Base-by-base conservation (phyloP, 768 basidiomycete genomes). In the Sporobolomyces pararoseus region DNA sequence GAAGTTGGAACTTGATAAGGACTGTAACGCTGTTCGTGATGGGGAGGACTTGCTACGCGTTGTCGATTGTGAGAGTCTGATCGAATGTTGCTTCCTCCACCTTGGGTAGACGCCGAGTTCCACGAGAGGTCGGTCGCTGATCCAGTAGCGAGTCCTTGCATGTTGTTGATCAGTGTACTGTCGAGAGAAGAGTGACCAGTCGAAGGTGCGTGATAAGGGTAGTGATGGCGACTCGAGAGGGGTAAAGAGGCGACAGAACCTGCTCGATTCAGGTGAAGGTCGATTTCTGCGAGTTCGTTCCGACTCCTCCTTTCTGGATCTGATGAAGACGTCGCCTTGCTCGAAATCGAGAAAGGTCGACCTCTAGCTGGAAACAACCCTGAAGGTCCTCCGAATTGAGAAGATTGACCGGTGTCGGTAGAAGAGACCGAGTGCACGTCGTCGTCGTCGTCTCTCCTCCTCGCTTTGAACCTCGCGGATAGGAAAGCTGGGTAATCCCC, bases 351-450 rank as follows among this genome's bases (percentile, higher is more conserved):
- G 55, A 72, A 75, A 4, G 75, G 52, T 34, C 76, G 50, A 10
- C 72, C 68, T 14, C 68, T 65, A 0, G 52, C 35, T 16, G 69
- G 51, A 51, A 70, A 70, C 1, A 60, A 32, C 17, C 69, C 69
- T 51, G 42, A 61, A 13, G 59, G 59, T 34, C 59, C 59, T 4
- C 44, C 61, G 47, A 31, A 46, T 29, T 69, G 69, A 32, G 70
- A 67, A 39, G 72, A 70, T 77, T 86, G 89, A 73, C 88, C 88
- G 35, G 92, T 82, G 74, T 92, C 91, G 54, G 89, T 90, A 34
- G 89, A 90, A 63, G 90, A 91, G 85, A 91, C 89, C 35, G 91
- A 93, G 77, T 89, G 90, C 76, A 91, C 91, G 77, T 92, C 91
- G 63, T 75, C 76, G 80, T 94, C 91, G 74, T 84, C 88, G 75